Conservation (phyloP, 495 filamentous ascomycete genomes). For the Sabuloglossum arenarium region DNA sequence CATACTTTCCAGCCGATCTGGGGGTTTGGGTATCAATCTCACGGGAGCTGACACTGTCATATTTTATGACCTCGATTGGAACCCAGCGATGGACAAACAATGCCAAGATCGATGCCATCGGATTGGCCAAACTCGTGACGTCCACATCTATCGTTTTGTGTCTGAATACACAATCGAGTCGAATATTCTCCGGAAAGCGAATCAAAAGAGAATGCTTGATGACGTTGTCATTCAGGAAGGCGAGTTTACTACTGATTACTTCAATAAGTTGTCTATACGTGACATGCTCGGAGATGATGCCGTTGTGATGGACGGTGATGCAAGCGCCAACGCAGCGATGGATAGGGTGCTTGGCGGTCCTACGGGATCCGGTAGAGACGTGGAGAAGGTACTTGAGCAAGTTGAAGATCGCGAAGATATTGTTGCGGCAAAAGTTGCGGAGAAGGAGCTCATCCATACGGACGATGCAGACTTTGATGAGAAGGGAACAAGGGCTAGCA, state of each 20-base stretch:
- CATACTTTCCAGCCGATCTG: conserved; percentile 86
- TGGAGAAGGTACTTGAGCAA: conserved; percentile 50
- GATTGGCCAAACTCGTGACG: conserved; percentile 94
- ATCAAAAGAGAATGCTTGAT: conserved; percentile 94
- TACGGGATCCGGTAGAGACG: conserved; percentile 26
- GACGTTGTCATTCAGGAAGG: conserved; percentile 98
- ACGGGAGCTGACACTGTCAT: conserved; percentile 97
- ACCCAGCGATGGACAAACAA: conserved; percentile 98
- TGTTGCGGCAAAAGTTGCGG: conserved; percentile 62
- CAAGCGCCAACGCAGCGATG: conserved; percentile 59
- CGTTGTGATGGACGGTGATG: conserved; percentile 29
- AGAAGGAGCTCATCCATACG: conserved; percentile 68
- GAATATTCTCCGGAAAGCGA: conserved; percentile 89
- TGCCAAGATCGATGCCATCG: conserved; percentile 96
- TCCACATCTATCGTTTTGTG: conserved; percentile 95
- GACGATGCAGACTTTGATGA: conserved; percentile 91
- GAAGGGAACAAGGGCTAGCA: conserved; percentile 18
- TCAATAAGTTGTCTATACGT: conserved; percentile 56
- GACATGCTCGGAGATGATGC: conserved; percentile 47
- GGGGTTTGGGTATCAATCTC: conserved; percentile 87
- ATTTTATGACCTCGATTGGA: conserved; percentile 99
- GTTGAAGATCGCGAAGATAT: conserved; percentile 90
- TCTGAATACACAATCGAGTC: conserved; percentile 97
- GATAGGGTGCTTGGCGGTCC: conserved; percentile 54
- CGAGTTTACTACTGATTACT: conserved; percentile 95